Base-by-base conservation (phyloP, 768 basidiomycete genomes). In the Neoboletus brunneissimus region DNA sequence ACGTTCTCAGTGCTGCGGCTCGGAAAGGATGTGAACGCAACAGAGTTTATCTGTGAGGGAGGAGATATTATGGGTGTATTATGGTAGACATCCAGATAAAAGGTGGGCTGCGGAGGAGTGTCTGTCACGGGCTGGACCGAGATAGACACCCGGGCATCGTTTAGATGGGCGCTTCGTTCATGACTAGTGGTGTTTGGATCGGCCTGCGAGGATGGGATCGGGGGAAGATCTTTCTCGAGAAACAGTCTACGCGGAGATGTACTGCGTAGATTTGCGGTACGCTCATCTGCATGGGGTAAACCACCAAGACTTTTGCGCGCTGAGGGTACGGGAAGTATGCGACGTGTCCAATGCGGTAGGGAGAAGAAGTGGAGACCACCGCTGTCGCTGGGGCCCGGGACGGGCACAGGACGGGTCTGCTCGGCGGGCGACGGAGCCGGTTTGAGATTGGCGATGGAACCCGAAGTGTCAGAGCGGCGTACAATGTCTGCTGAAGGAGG, bases 321-420 rank as follows among this genome's bases (percentile, higher is more conserved):
- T 35, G 72, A 59, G 23, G 75, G 64, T 22, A 67, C 60, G 46
- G 72, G 67, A 32, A 72, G 65, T 29, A 71, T 73, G 57, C 80
- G 84, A 62, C 81, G 85, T 64, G 76, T 81, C 86, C 86, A 87
- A 57, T 79, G 76, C 16, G 86, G 83, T 25, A 86, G 70, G 23
- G 87, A 84, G 70, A 89, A 83, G 72, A 88, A 83, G 70, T 83
- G 84, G 35, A 58, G 54, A 16, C 48, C 52, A 46, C 60, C 52
- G 11, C 56, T 74, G 13, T 37, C 38, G 42, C n/a, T 32, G 23
- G 23, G 78, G 23, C 76, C 75, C 29, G 81, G 79, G 9, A 77
- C 76, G 10, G 78, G 76, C n/a, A 77, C 72, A 38, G 50, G 25
- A 23, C 72, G 69, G 76, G 81, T 29, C 75, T 78, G 27, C 79